Conservation (phyloP, 179 eudicot species). For the Beta macrorhiza region DNA sequence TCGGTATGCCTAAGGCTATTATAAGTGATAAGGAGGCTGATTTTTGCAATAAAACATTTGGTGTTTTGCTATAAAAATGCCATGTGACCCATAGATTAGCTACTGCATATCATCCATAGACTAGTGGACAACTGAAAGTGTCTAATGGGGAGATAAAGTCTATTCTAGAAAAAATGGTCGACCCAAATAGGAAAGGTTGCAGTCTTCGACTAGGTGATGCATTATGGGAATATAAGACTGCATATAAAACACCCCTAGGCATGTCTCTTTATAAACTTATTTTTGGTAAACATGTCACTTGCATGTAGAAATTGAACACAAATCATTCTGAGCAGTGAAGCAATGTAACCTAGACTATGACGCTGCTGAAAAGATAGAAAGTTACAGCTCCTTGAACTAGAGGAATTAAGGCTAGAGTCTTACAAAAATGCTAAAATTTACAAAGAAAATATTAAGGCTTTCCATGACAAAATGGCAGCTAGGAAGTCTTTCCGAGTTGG, state of each 20-base stretch:
- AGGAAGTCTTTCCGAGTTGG: too few relatives aligned
- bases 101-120: neutral
- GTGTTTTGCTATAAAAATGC: neutral
- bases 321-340: too few relatives aligned
- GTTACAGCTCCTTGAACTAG: too few relatives aligned
- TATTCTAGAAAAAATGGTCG: neutral
- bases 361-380: too few relatives aligned
- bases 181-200: neutral
- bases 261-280: too few relatives aligned
- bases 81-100: neutral
- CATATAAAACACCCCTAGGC: neutral
- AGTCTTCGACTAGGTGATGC: neutral
- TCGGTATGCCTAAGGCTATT: constrained; percentile 11
- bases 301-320: too few relatives aligned
- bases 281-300: too few relatives aligned
- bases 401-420: too few relatives aligned
- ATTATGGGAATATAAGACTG: neutral
- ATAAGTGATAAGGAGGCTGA: neutral
- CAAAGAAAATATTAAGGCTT: too few relatives aligned
- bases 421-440: too few relatives aligned
- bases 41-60: neutral
- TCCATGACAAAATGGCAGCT: too few relatives aligned
- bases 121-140: neutral
- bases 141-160: neutral
- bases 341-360: too few relatives aligned